A percentile compares a stretch with the other conserved stretches of the same genome.
Evolutionary conservation across 768 basidiomycete species (phyloP).

Genomic region (Flagelloscypha sp.): DNA sequence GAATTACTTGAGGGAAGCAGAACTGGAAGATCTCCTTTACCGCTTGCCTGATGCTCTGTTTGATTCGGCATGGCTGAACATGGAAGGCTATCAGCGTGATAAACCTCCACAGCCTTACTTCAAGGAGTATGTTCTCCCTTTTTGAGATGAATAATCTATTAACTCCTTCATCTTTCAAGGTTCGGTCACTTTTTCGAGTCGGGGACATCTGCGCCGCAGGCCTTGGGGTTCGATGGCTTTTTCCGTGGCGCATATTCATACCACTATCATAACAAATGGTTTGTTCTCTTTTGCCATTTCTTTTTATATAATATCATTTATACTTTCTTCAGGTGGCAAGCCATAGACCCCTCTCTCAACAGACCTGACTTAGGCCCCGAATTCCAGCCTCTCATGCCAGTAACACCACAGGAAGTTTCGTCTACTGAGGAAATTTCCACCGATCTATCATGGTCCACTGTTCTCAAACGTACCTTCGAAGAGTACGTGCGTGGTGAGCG

Average conservation of each 20-base stretch:
- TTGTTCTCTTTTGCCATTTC: slow-evolving; percentile 9
- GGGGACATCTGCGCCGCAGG: slow-evolving; percentile 44
- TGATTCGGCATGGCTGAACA: slow-evolving; percentile 67
- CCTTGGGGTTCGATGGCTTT: slow-evolving; percentile 59
- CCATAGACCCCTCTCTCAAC: slow-evolving; percentile 57
- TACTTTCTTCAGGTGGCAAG: slow-evolving; percentile 41
- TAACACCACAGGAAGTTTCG: no score
- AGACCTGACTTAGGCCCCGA: slow-evolving; percentile 66
- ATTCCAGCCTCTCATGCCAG: no score
- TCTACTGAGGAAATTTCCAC: no score
- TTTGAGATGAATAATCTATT: no score
- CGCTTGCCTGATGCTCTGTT: slow-evolving; percentile 65
- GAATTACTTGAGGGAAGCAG: slow-evolving; percentile 56
- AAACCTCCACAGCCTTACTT: slow-evolving; percentile 67
- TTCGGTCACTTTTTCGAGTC: slow-evolving; percentile 53
- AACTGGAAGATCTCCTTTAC: slow-evolving; percentile 48
- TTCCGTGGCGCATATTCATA: slow-evolving; percentile 65
- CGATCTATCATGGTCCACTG: slow-evolving; percentile 90
- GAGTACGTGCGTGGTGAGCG: slow-evolving; percentile 82
- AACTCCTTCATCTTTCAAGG: no score
- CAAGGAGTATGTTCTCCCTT: slow-evolving; percentile 39
- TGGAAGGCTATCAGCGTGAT: slow-evolving; percentile 59
- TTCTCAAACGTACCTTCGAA: slow-evolving; percentile 94
- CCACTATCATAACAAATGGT: slow-evolving; percentile 64
- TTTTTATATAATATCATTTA: not conserved